Base-by-base conservation (phyloP, 169 alveolate species). In the Babesia gibsoni region DNA sequence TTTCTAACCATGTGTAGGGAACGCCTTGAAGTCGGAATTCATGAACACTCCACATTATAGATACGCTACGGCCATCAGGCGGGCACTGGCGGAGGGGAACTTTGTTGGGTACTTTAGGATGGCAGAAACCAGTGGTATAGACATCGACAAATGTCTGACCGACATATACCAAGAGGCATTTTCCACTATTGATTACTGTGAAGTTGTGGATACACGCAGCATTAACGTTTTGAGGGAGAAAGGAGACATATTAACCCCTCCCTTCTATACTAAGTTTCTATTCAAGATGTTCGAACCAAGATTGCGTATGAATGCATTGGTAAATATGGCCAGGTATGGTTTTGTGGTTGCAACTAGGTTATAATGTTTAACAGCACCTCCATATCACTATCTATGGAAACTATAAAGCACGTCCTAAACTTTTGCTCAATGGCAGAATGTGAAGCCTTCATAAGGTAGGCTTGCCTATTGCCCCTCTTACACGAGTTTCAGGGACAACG, bases 281-380 rank as follows among this genome's bases (percentile, higher is more conserved):
- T 78, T 78, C 57, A 68, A 54, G 52, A 78, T 78, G 87, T 78
- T 78, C 33, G 82, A 78, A 27, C 69, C 61, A n/a, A 63, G 69
- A 22, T 67, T 67, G 56, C 63, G 87, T 39, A 68, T 78, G 82
- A 37, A 36, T 18, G 65, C 81, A 22, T 69, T 78, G 0, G 57
- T 56, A 9, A 48, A 65, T 16, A 65, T 78, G 54, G 42, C 80
- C 57, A 68, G 46, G 77, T 66, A 65, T 23, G 4, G 8, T 59
- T 12, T 57, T 20, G 0, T 48, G 1, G 68, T 16, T 27, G 14
- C 20, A 18, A 42, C 23, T 25, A 61, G n/a, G 14, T 29, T 16
- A 42, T 10, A 25, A 29, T 23, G 16, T 50, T 64, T 32, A 3
- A 64, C 20, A 70, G 67, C 52, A 63, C 70, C 22, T 54, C 84